phyloP scores from a whole-genome alignment of 306 rosid species.

The Fragaria nilgerrensis region DNA sequence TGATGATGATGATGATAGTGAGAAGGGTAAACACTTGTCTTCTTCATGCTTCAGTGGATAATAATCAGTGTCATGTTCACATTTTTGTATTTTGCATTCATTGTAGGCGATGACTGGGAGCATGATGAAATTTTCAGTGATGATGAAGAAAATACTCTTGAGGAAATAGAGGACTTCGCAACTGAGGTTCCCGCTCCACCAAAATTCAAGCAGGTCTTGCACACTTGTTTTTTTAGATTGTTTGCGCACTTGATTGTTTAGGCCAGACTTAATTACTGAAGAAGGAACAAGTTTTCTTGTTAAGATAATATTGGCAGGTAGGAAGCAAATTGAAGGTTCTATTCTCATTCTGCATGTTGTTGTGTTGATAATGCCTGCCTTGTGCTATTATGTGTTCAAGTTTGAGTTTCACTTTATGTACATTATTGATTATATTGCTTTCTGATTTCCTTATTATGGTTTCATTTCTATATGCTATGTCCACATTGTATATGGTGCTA shows the following conservation, averaged over 20 bases:
- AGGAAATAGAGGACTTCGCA: conserved; percentile 92
- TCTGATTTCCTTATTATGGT: neutral
- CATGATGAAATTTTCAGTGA: conserved; percentile 94
- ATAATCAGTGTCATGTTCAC: no score
- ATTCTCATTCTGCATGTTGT: no score
- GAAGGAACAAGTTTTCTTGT: no score
- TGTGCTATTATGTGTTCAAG: no score
- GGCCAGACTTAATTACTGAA: neutral
- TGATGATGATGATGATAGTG: conserved; percentile 54
- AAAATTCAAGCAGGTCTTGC: conserved; percentile 75
- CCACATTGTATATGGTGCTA: neutral
- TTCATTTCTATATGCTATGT: no score
- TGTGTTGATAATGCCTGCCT: no score
- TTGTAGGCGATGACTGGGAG: conserved; percentile 94
- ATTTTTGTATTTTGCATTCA: conserved; percentile 3
- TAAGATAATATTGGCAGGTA: neutral
- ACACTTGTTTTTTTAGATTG: conserved; percentile 6
- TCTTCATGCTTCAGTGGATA: neutral
- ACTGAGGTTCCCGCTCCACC: conserved; percentile 95
- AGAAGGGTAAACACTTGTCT: conserved; percentile 56
- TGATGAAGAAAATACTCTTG: conserved; percentile 88
- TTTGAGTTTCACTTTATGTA: neutral
- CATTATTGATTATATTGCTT: no score
- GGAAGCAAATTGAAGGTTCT: no score
- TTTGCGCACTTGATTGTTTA: neutral